These are phyloP conservation scores for Baudoinia panamericana DNA, from an alignment of 495 filamentous ascomycete genomes.

Conservation along the genomic window DNA sequence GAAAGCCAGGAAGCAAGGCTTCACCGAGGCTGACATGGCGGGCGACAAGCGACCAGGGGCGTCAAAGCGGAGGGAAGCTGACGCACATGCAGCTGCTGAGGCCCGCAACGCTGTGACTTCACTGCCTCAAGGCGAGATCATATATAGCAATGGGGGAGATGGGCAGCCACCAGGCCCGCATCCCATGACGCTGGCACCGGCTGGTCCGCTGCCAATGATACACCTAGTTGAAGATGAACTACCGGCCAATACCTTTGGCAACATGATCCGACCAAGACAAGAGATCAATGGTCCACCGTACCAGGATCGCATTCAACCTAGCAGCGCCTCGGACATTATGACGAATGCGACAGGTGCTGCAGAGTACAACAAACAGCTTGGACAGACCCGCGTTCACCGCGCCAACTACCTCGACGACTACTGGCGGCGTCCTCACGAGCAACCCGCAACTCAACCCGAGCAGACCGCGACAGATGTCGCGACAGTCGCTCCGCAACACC, in stretches of 20 bases:
- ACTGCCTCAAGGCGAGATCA: conserved; percentile 55
- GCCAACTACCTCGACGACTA: conserved; percentile 60
- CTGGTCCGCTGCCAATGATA: conserved; percentile 62
- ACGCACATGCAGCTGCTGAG: conserved; percentile 52
- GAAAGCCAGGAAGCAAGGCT: conserved; percentile 93
- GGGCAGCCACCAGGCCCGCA: conserved; percentile 33
- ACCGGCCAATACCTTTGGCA: conserved; percentile 59
- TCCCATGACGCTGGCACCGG: conserved; percentile 43
- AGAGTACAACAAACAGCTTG: conserved; percentile 76
- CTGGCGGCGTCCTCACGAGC: conserved; percentile 67
- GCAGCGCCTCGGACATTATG: conserved; percentile 67
- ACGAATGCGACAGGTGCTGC: conserved; percentile 78
- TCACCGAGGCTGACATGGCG: conserved; percentile 91
- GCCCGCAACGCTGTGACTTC: conserved; percentile 38
- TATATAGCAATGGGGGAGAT: conserved; percentile 64
- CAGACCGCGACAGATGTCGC: conserved; percentile 29
- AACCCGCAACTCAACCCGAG: conserved; percentile 35
- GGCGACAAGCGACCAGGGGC: conserved; percentile 94
- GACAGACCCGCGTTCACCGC: conserved; percentile 59
- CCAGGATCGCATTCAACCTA: conserved; percentile 71
- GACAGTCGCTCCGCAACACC: conserved; percentile 32
- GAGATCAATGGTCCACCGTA: conserved; percentile 82
- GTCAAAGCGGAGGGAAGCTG: conserved; percentile 72
- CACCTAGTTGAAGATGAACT: conserved; percentile 68
- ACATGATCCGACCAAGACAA: conserved; percentile 72